These are phyloP conservation scores for Verbena officinalis DNA, from an alignment of 257 asterid genomes.

Conservation along the genomic window DNA sequence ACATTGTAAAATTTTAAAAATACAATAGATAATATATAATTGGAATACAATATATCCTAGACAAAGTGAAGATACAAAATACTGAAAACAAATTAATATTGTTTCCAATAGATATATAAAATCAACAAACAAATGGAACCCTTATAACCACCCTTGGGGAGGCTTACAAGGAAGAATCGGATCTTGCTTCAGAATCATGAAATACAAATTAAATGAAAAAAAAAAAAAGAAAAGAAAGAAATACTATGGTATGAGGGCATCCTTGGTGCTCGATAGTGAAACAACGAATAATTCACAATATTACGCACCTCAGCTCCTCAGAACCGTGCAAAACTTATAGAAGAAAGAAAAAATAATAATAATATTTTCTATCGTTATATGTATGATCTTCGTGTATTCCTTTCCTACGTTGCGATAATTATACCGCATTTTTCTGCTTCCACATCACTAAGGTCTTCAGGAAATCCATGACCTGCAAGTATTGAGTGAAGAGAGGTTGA, in stretches of 20 bases:
- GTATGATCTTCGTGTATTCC: slow-evolving; percentile 1
- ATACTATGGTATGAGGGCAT: slow-evolving; percentile 47
- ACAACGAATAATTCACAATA: slow-evolving; percentile 10
- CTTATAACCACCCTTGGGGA: slow-evolving; percentile 36
- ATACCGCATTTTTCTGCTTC: slow-evolving; percentile 53
- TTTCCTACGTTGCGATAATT: slow-evolving; percentile 23
- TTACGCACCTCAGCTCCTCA: slow-evolving; percentile 63
- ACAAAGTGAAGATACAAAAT: neutral
- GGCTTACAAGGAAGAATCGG: slow-evolving; percentile 22
- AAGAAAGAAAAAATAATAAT: slow-evolving; percentile 10
- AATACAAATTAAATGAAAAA: no score
- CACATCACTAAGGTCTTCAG: slow-evolving; percentile 70
- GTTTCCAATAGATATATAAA: slow-evolving; percentile 27
- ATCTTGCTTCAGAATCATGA: neutral
- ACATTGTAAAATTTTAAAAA: neutral
- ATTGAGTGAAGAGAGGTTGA: no score
- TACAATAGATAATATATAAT: slow-evolving; percentile 3
- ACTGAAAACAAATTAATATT: neutral
- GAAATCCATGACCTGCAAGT: slow-evolving; percentile 78
- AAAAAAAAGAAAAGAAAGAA: neutral
- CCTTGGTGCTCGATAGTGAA: slow-evolving; percentile 46
- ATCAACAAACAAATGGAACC: slow-evolving; percentile 31
- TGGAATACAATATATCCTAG: neutral
- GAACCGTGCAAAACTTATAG: slow-evolving; percentile 32
- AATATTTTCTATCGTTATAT: slow-evolving; percentile 27